Base-by-base conservation (phyloP, 192 early-diverging fungal genomes). In the Linnemannia hyalina region DNA sequence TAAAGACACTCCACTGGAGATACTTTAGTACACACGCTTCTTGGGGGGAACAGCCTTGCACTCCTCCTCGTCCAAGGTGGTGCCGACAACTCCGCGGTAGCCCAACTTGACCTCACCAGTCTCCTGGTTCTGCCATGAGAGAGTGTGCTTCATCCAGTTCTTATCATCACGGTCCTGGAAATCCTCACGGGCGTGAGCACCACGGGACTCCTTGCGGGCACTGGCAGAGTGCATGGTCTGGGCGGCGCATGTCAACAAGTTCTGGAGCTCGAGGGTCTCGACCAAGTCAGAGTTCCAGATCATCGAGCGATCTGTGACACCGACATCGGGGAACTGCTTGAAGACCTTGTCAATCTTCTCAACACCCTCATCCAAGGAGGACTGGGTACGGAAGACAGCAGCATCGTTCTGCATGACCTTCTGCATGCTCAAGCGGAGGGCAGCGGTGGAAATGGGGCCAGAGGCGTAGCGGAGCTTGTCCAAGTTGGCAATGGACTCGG, bases 201-300 rank as follows among this genome's bases (percentile, higher is more conserved):
- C 98, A 81, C 98, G 97, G 23, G 96, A 97, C 90, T 99, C 98
- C 91, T 98, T 99, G 82, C 98, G 96, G 63, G 94, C 95, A 41
- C 92, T 93, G 60, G 98, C 98, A 83, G 95, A 92, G 81, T 94
- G 91, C 91, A 97, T 95, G 76, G 98, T 99, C 91, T 99, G 98
- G 42, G 95, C 88, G 52, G 98, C 97, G 88, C 95, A 96, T 36
- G 97, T 96, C 88, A 99, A 95, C 89, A 99, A 92, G 92, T 99
- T 99, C 89, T 98, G 97, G 82, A 99, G 93, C 90, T 99, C 98
- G 29, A 98, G 93, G 41, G 97, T 97, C 92, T 99, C 98, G 74
- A 97, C 88, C 75, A 99, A 90, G 87, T 99, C 97, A 74, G 97
- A 96, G 93, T 99, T 99, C 98, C 98, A 99, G 91, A 98, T 98